phyloP scores from a whole-genome alignment of 352 stramenopile species.

The Phytophthora sojae region DNA sequence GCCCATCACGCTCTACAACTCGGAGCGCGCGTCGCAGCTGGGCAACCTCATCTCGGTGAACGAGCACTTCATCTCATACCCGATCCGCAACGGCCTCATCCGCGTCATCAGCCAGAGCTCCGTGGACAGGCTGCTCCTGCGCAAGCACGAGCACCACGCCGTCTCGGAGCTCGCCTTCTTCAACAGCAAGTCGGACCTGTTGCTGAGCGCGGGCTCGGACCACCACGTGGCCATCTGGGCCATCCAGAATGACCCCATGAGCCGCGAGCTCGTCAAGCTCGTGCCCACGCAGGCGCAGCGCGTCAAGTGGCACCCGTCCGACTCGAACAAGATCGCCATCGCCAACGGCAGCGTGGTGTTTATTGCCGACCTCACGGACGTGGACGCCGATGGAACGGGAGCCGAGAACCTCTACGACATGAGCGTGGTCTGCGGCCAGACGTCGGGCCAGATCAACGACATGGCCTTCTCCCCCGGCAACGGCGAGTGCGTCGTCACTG shows the following conservation, averaged over 20 bases:
- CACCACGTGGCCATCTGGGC: slow-evolving; percentile 80
- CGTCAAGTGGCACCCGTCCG: slow-evolving; percentile 84
- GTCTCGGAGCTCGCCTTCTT: slow-evolving; percentile 86
- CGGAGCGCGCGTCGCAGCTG: slow-evolving; percentile 73
- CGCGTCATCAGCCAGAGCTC: slow-evolving; percentile 87
- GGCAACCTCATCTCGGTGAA: slow-evolving; percentile 85
- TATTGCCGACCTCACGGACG: slow-evolving; percentile 63
- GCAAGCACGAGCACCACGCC: slow-evolving; percentile 76
- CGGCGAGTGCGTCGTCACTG: slow-evolving; percentile 66
- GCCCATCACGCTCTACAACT: slow-evolving; percentile 85
- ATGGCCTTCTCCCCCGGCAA: slow-evolving; percentile 73
- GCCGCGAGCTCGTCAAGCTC: slow-evolving; percentile 69
- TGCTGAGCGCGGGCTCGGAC: slow-evolving; percentile 73
- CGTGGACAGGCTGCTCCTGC: slow-evolving; percentile 73
- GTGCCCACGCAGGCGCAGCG: slow-evolving; percentile 66
- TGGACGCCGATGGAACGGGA: slow-evolving; percentile 45
- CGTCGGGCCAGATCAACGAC: slow-evolving; percentile 78
- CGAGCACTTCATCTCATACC: slow-evolving; percentile 88
- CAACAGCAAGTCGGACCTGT: slow-evolving; percentile 68
- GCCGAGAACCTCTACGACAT: slow-evolving; percentile 71
- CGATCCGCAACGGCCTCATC: slow-evolving; percentile 85
- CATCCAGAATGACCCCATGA: slow-evolving; percentile 78
- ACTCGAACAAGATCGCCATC: slow-evolving; percentile 79
- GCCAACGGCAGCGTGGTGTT: slow-evolving; percentile 73
- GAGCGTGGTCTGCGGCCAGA: slow-evolving; percentile 77